phyloP scores from a whole-genome alignment of 805 yeast genomes.

The Brettanomyces nanus region DNA sequence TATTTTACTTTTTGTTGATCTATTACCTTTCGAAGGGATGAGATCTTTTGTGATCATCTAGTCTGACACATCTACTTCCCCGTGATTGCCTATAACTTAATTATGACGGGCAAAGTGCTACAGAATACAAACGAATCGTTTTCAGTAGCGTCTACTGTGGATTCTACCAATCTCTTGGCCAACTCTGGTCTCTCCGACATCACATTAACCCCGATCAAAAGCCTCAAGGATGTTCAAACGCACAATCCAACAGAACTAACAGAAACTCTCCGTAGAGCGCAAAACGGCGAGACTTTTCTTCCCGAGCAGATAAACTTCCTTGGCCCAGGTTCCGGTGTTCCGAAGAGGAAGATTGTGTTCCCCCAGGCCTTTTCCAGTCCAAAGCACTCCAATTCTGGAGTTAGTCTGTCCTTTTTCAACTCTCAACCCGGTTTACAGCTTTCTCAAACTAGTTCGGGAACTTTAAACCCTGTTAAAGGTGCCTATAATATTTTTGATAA shows the following conservation, averaged over 20 bases:
- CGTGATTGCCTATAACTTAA: no score
- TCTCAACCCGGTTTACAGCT: slow-evolving; percentile 17
- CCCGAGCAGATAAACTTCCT: slow-evolving; percentile 17
- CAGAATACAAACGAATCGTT: no score
- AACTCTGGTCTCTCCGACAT: neutral
- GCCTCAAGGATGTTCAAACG: slow-evolving; percentile 4
- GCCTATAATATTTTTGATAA: slow-evolving; percentile 24
- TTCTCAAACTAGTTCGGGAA: slow-evolving; percentile 15
- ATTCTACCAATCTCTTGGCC: neutral
- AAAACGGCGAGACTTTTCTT: slow-evolving; percentile 18
- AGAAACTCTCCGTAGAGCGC: slow-evolving; percentile 19
- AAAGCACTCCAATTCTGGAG: slow-evolving; percentile 5
- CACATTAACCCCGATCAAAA: slow-evolving; percentile 8
- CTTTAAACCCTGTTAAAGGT: slow-evolving; percentile 20
- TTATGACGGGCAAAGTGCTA: no score
- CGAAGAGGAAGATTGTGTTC: slow-evolving; percentile 11
- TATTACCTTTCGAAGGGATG: no score
- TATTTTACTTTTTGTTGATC: no score
- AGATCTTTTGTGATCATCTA: no score
- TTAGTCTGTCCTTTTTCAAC: slow-evolving; percentile 16
- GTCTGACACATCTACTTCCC: no score
- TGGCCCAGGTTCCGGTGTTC: slow-evolving; percentile 2
- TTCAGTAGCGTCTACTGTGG: no score
- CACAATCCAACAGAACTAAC: slow-evolving; percentile 10
- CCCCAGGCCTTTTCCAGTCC: slow-evolving; percentile 5